Percentiles rank a stretch among this genome's conserved stretches.
These are phyloP conservation scores for Fusarium sp. DNA, from an alignment of 2,329 filamentous ascomycete genomes.

Conservation along the genomic window DNA sequence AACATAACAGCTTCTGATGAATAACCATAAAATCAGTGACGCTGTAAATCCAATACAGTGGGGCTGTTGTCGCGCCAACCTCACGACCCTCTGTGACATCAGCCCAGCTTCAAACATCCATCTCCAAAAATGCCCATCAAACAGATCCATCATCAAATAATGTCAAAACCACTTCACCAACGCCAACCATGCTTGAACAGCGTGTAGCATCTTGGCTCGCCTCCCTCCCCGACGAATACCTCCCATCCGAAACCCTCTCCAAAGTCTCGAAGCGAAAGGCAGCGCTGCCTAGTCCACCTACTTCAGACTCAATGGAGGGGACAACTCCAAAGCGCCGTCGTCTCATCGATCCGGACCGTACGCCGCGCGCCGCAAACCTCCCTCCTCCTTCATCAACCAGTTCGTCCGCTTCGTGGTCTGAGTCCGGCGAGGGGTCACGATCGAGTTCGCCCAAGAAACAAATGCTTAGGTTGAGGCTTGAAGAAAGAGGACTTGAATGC, in stretches of 20 bases:
- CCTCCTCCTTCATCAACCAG: background rate
- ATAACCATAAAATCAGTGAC: too few relatives aligned
- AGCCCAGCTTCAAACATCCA: background rate
- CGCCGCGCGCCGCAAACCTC: background rate
- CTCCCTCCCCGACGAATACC: background rate
- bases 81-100: background rate
- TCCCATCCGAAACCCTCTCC: background rate
- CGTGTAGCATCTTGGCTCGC: conserved; percentile 1
- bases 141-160: background rate
- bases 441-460: conserved; percentile 30
- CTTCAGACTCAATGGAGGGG: background rate
- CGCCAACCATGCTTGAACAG: background rate
- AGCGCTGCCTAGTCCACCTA: background rate
- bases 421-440: conserved; percentile 9
- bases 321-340: background rate
- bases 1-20: background rate
- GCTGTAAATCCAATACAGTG: background rate
- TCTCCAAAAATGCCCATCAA: background rate
- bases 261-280: conserved; percentile 1
- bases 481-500: conserved; percentile 15
- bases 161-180: background rate
- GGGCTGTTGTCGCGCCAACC: conserved; percentile 10
- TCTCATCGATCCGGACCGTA: background rate
- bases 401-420: conserved; percentile 10
- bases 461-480: conserved; percentile 13